phyloP scores from a whole-genome alignment of 2,329 filamentous ascomycete species.

The Ascosphaera pollenicola region DNA sequence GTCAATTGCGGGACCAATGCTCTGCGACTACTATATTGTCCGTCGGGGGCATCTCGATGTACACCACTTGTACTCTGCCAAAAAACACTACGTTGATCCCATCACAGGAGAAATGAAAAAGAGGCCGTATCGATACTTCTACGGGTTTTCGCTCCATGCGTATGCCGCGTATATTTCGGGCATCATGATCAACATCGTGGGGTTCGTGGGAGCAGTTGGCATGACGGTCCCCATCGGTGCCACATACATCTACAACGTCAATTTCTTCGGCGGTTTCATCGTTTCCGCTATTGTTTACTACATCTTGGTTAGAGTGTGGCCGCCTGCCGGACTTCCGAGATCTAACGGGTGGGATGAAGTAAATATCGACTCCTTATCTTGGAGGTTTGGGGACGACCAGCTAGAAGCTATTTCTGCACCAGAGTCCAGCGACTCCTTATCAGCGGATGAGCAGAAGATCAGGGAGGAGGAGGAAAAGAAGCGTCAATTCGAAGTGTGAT shows the following conservation, averaged over 20 bases:
- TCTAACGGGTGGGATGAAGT: constrained; percentile 62
- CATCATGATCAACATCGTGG: constrained; percentile 77
- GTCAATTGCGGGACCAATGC: constrained; percentile 78
- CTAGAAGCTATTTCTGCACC: background rate
- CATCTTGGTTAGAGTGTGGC: constrained; percentile 42
- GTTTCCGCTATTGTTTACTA: constrained; percentile 48
- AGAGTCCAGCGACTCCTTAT: background rate
- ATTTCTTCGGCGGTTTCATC: constrained; percentile 72
- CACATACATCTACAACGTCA: constrained; percentile 69
- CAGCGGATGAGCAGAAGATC: background rate
- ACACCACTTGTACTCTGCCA: constrained; percentile 55
- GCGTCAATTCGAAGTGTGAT: background rate
- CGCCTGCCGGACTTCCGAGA: constrained; percentile 34
- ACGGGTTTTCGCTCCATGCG: constrained; percentile 60
- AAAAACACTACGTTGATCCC: constrained; percentile 12
- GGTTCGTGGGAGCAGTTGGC: constrained; percentile 67
- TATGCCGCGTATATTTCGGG: constrained; percentile 66
- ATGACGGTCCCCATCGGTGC: constrained; percentile 51
- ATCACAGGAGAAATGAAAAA: constrained; percentile 16
- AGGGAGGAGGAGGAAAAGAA: background rate
- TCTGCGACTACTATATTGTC: constrained; percentile 71
- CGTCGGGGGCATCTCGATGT: constrained; percentile 62
- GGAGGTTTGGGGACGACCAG: background rate
- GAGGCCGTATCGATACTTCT: constrained; percentile 49
- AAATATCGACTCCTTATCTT: constrained; percentile 17